Evolutionary conservation across 371 early-diverging fungal genomes (phyloP), one percentile per base, ranked within the genome.

Genomic region (Phascolomyces articulosus): DNA sequence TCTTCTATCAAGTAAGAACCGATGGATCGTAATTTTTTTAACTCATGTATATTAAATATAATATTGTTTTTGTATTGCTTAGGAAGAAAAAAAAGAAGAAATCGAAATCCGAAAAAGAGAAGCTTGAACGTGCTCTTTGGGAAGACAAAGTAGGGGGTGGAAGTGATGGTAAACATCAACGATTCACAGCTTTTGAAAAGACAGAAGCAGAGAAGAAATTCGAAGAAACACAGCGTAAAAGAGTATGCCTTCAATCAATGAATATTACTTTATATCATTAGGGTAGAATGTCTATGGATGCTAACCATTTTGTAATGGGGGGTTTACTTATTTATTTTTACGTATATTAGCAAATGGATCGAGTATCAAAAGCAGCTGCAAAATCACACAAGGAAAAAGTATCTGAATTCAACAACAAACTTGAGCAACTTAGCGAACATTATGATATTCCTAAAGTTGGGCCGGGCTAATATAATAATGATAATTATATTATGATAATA

Each of bases 371-470:
- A 60, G 78, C 83, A 28, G 89, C 89, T 2, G 64, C 72, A 26
- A 86, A 82, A 71, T 86, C 87, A 16, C 89, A 89, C 72, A 87
- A 85, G 66, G 89, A 89, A 60, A 79, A 80, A 58, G 87, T 89
- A 16, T 72, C 83, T 47, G 88, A 88, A 59, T 79, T 89, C 41
- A 88, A 89, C 58, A 73, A 81, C 34, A 86, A 86, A 51, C 69
- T 87, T 8, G 90, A 88, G 61, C 77, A 85, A 29, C 79, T 89
- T 63, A 88, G 88, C 29, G 90, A 89, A 68, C 90, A 89, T 70
- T 85, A 88, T 65, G 90, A 89, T 63, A 87, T 89, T 74, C 90
- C 90, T 60, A 89, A 89, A 65, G 89, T 89, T 53, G 87, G 87
- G 61, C 88, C 88, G 61, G 88, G 80, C 69, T 85, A 83, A 83